These are phyloP conservation scores for Boletus coccyginus DNA, from an alignment of 768 basidiomycete species.

Conservation along the genomic window DNA sequence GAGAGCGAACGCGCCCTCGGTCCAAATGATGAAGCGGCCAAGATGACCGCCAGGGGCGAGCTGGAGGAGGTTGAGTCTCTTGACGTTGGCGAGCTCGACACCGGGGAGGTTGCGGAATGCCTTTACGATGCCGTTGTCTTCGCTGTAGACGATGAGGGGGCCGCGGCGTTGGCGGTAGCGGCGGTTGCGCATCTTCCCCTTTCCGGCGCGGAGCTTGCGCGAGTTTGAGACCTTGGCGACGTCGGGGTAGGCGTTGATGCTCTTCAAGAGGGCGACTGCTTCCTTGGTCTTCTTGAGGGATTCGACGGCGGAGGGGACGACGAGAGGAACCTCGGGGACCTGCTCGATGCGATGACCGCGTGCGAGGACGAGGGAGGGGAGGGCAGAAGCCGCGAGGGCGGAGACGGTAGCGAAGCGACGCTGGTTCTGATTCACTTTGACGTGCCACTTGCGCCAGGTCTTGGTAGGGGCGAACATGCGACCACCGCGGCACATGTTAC, in stretches of 20 bases:
- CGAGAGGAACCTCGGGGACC: constrained; percentile 94
- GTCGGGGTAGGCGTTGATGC: constrained; percentile 84
- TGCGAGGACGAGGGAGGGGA: constrained; percentile 94
- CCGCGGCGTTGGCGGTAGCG: constrained; percentile 96
- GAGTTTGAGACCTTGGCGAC: constrained; percentile 98
- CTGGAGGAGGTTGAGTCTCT: constrained; percentile 93
- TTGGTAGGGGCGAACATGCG: constrained; percentile 99
- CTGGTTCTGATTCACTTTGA: constrained; percentile 99
- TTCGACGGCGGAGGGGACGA: constrained; percentile 76
- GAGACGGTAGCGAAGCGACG: constrained; percentile 97
- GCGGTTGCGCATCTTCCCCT: constrained; percentile 97
- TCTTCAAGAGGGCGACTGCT: constrained; percentile 90
- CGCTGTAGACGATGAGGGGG: constrained; percentile 94
- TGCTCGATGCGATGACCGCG: constrained; percentile 99
- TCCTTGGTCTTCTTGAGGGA: constrained; percentile 95
- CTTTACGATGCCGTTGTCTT: constrained; percentile 96
- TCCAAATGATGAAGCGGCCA: constrained; percentile 99
- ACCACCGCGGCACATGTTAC: constrained; percentile 99
- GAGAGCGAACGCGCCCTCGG: constrained; percentile 86
- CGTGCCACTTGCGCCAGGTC: constrained; percentile 99
- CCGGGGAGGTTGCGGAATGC: constrained; percentile 99
- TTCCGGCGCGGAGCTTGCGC: constrained; percentile 93
- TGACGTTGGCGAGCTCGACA: constrained; percentile 95
- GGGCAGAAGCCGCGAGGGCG: constrained; percentile 94
- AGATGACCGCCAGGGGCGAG: constrained; percentile 99